Evolutionary conservation across 2,329 filamentous ascomycete genomes (phyloP).

Genomic region (Aspergillus flavus): DNA sequence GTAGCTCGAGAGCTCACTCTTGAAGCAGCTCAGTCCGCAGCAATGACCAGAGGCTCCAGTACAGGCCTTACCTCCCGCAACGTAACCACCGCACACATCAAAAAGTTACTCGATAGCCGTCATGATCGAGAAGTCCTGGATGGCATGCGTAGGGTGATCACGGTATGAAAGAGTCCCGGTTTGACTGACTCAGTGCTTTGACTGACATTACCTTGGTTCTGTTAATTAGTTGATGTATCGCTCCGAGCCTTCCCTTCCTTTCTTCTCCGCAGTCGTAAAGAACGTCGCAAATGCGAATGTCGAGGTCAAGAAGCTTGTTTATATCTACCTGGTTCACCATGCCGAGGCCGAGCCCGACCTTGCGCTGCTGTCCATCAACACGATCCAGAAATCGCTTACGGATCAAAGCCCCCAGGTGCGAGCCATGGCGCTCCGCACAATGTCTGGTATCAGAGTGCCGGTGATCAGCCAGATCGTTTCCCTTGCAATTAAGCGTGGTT

Average conservation of each 20-base stretch:
- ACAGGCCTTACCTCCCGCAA: slow-evolving; percentile 64
- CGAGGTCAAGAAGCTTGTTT: slow-evolving; percentile 96
- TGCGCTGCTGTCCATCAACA: slow-evolving; percentile 94
- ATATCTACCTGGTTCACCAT: slow-evolving; percentile 96
- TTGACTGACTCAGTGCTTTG: slow-evolving; percentile 6
- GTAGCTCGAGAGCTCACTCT: slow-evolving; percentile 94
- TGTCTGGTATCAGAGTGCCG: slow-evolving; percentile 95
- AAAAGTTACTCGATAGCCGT: slow-evolving; percentile 91
- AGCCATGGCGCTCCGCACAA: slow-evolving; percentile 89
- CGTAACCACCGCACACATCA: slow-evolving; percentile 80
- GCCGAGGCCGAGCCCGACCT: slow-evolving; percentile 95
- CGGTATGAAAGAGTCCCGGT: slow-evolving; percentile 56
- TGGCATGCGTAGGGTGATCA: slow-evolving; percentile 82
- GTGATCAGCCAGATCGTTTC: slow-evolving; percentile 98
- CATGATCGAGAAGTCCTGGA: slow-evolving; percentile 92
- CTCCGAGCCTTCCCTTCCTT: slow-evolving; percentile 81
- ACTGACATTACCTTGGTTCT: slow-evolving; percentile 18
- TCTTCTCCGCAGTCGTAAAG: slow-evolving; percentile 98
- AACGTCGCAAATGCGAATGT: slow-evolving; percentile 93
- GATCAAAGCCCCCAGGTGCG: slow-evolving; percentile 89
- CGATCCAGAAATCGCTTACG: slow-evolving; percentile 95
- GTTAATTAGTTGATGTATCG: slow-evolving; percentile 84
- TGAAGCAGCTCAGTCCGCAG: slow-evolving; percentile 90
- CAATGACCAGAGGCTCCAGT: slow-evolving; percentile 54
- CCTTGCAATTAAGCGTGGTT: slow-evolving; percentile 90